These are phyloP conservation scores for Coemansia erecta DNA, from an alignment of 192 early-diverging fungal genomes.

Conservation along the genomic window DNA sequence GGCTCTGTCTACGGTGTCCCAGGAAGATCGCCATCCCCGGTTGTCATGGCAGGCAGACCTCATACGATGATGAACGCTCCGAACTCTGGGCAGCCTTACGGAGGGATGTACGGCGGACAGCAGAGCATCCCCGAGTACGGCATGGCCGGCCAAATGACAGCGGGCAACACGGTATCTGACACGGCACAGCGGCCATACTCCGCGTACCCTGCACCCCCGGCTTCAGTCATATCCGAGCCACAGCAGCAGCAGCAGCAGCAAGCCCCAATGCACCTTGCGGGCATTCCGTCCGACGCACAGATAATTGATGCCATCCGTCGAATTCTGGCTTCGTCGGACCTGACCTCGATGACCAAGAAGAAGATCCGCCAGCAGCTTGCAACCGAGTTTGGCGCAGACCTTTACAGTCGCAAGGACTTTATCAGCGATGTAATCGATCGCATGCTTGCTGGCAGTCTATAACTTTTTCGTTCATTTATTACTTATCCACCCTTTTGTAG, in stretches of 20 bases:
- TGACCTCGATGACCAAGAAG: conserved; percentile 76
- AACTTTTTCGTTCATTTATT: background rate
- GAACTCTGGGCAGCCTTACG: background rate
- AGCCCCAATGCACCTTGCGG: conserved; percentile 4
- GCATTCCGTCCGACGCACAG: conserved; percentile 65
- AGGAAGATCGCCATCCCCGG: conserved; percentile 7
- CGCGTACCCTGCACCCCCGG: conserved; percentile 5
- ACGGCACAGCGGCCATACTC: background rate
- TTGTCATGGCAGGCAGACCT: conserved; percentile 7
- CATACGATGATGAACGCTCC: conserved; percentile 14
- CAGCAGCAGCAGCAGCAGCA: background rate
- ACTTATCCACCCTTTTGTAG: background rate
- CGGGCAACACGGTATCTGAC: background rate
- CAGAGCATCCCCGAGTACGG: background rate
- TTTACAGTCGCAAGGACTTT: conserved; percentile 63
- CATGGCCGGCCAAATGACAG: background rate
- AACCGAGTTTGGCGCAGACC: conserved; percentile 63
- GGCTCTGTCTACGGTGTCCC: background rate
- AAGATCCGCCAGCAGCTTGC: conserved; percentile 74
- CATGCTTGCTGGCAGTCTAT: conserved; percentile 20
- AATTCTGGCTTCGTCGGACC: conserved; percentile 66
- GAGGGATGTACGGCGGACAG: background rate
- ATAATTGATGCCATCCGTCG: conserved; percentile 62
- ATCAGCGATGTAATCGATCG: conserved; percentile 64
- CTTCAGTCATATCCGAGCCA: background rate